These are phyloP conservation scores for Spathaspora passalidarum DNA, from an alignment of 805 yeast species.

Conservation along the genomic window DNA sequence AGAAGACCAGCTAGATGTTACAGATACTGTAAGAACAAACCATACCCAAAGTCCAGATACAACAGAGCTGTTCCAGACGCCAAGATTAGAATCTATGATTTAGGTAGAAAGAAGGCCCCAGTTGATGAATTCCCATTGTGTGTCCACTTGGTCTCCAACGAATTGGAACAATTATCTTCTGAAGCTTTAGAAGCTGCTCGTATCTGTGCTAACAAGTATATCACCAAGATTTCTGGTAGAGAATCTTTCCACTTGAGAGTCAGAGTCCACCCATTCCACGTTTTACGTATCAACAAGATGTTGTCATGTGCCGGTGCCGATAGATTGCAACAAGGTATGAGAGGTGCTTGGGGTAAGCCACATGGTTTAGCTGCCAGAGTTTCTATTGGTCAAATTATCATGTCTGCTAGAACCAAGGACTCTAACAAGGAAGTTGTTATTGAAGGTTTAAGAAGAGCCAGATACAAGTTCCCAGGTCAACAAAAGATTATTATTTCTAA, in stretches of 20 bases:
- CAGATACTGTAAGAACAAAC: constrained; percentile 99
- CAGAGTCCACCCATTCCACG: constrained; percentile 99
- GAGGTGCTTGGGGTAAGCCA: constrained; percentile 99
- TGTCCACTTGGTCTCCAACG: constrained; percentile 99
- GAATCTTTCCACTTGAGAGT: constrained; percentile 99
- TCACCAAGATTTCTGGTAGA: constrained; percentile 97
- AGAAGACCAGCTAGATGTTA: constrained; percentile 99
- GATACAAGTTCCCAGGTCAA: constrained; percentile 99
- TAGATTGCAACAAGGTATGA: constrained; percentile 99
- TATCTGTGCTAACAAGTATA: constrained; percentile 99
- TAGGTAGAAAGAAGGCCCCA: constrained; percentile 99
- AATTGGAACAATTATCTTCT: constrained; percentile 97
- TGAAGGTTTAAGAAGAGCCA: constrained; percentile 99
- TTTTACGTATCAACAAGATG: constrained; percentile 99
- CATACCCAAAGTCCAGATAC: constrained; percentile 99
- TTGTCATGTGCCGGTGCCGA: constrained; percentile 99
- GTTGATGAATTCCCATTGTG: constrained; percentile 99
- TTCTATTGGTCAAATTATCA: constrained; percentile 95
- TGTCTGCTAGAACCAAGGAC: constrained; percentile 98
- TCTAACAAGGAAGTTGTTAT: constrained; percentile 94
- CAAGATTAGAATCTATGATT: constrained; percentile 97
- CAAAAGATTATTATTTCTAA: constrained; percentile 98
- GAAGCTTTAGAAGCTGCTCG: constrained; percentile 99
- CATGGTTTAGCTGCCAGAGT: constrained; percentile 99
- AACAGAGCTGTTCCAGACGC: constrained; percentile 99